Percentiles rank a stretch among this genome's conserved stretches.
Evolutionary conservation across 2,329 filamentous ascomycete species (phyloP).

Genomic region (Cladophialophora carrionii): DNA sequence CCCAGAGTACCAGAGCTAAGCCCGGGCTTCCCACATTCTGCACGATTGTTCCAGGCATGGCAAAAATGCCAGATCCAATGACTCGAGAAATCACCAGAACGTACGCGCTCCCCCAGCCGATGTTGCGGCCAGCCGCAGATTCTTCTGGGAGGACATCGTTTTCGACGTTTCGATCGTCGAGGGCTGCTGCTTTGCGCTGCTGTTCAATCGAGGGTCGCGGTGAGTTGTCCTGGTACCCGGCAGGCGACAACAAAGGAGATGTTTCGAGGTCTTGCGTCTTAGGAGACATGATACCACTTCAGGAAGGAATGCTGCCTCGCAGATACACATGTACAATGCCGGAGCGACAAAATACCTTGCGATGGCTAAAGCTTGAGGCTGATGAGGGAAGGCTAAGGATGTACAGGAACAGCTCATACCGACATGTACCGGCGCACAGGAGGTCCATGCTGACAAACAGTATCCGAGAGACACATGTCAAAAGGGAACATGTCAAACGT

Average conservation of each 20-base stretch:
- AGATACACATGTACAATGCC: neutral
- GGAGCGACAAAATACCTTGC: too few species aligned
- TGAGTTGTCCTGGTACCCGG: neutral
- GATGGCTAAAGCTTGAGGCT: neutral
- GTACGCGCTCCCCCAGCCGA: slow-evolving; percentile 66
- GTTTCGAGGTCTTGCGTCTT: slow-evolving; percentile 30
- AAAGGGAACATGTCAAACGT: slow-evolving; percentile 2
- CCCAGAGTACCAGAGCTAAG: slow-evolving; percentile 65
- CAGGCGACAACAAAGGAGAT: slow-evolving; percentile 30
- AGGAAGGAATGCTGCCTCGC: neutral
- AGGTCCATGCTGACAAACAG: slow-evolving; percentile 26
- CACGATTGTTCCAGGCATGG: slow-evolving; percentile 69
- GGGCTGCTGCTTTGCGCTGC: neutral
- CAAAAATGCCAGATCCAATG: slow-evolving; percentile 72
- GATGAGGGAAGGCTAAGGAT: slow-evolving; percentile 9
- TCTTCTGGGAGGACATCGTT: slow-evolving; percentile 64
- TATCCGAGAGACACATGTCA: slow-evolving; percentile 3
- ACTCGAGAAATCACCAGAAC: slow-evolving; percentile 70
- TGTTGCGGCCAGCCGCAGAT: slow-evolving; percentile 60
- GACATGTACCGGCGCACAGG: slow-evolving; percentile 10
- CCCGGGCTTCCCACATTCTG: slow-evolving; percentile 68
- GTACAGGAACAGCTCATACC: slow-evolving; percentile 1
- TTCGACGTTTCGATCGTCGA: slow-evolving; percentile 63
- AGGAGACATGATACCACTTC: slow-evolving; percentile 7
- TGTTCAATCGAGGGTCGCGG: slow-evolving; percentile 13